Conservation (phyloP, 768 basidiomycete genomes). For the Atractiella rhizophila region DNA sequence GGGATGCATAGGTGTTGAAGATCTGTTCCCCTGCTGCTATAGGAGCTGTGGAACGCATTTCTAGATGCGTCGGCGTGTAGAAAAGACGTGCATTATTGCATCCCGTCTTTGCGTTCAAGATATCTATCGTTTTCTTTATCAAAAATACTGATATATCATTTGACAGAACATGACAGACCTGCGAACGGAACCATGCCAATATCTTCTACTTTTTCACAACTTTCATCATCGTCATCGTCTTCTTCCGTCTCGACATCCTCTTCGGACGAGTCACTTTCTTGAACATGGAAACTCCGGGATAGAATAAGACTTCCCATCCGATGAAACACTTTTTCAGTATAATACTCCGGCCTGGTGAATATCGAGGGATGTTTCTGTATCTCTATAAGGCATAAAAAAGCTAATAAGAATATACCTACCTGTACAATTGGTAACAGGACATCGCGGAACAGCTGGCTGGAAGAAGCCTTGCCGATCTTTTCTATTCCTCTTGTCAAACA, state of each 20-base stretch:
- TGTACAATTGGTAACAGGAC: constrained; percentile 22
- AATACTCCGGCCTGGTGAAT: constrained; percentile 33
- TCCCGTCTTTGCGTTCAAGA: constrained; percentile 69
- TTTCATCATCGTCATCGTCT: constrained; percentile 5
- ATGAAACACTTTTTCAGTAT: constrained; percentile 52
- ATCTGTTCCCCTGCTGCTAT: constrained; percentile 67
- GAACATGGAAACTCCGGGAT: constrained; percentile 72
- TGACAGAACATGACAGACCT: too few relatives aligned
- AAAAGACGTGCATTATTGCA: constrained; percentile 71
- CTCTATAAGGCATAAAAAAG: too few relatives aligned
- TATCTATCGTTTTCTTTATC: too few relatives aligned
- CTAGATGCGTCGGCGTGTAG: constrained; percentile 42
- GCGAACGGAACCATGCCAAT: constrained; percentile 89
- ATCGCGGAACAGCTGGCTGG: constrained; percentile 40
- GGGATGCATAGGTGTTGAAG: constrained; percentile 89
- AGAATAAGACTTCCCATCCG: constrained; percentile 73
- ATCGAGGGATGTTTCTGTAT: constrained; percentile 41
- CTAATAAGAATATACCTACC: background rate
- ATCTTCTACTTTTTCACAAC: constrained; percentile 24
- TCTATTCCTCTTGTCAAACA: constrained; percentile 26
- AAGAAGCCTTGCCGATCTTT: constrained; percentile 61
- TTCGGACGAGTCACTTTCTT: constrained; percentile 26
- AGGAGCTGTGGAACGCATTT: constrained; percentile 52
- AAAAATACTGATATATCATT: background rate
- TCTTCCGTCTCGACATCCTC: constrained; percentile 23